These are phyloP conservation scores for Cytospora leucostoma DNA, from an alignment of 2,329 filamentous ascomycete species.

Conservation along the genomic window DNA sequence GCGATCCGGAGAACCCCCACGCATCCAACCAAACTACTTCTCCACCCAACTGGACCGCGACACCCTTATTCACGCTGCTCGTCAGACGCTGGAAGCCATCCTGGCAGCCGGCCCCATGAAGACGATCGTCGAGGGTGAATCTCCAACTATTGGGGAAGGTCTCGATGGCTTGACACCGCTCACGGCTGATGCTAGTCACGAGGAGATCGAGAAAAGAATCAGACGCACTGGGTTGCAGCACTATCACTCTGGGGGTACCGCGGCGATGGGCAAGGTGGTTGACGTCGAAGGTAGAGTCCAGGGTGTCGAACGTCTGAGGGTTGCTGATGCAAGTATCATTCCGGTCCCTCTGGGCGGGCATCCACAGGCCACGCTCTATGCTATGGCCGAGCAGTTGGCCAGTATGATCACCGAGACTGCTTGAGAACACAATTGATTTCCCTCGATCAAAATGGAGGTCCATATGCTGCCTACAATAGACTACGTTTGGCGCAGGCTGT, in stretches of 20 bases:
- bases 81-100: neutral
- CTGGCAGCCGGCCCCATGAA: neutral
- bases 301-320: constrained; percentile 29
- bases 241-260: constrained; percentile 27
- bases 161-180: neutral
- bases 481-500: no score
- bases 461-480: no score
- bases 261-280: constrained; percentile 13
- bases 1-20: neutral
- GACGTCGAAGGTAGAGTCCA: constrained; percentile 20
- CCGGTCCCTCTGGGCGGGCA: constrained; percentile 45
- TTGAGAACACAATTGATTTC: neutral
- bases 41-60: constrained; percentile 34
- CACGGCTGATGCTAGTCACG: constrained; percentile 27
- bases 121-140: neutral
- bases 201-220: constrained; percentile 31
- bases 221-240: constrained; percentile 27
- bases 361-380: constrained; percentile 53
- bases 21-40: constrained; percentile 11
- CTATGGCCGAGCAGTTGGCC: constrained; percentile 60
- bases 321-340: constrained; percentile 29
- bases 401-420: constrained; percentile 46
- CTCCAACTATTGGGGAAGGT: neutral
- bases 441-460: no score
- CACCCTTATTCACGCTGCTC: neutral